Evolutionary conservation across 108 stramenopile genomes (phyloP), one percentile per base, ranked within the genome.

Genomic region (Conticribra weissflogii): DNA sequence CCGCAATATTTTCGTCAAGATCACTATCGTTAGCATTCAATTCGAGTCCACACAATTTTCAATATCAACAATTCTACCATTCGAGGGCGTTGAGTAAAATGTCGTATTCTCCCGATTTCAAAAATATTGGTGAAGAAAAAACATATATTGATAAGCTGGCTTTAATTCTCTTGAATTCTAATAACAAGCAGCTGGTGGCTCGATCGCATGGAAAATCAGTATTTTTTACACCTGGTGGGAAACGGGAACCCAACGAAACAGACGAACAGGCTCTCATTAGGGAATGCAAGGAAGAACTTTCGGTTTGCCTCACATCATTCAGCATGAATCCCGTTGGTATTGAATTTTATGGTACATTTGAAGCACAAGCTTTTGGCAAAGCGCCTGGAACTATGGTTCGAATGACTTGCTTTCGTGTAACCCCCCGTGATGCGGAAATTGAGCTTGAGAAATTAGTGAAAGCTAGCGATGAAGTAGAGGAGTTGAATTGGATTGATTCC

Each of bases 161-260:
- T 14, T 52, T 82, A 21, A 78, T 85, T 12, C 23, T 79, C 12
- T 59, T 85, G 14, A 72, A 76, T 41, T 71, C 78, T 27, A 23
- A 79, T 32, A 59, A 71, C 28, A 54, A 78, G 16, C 84, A 85
- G 44, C 68, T 85, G 36, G 84, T 85, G 18, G 84, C 81, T 19
- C 76, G 84, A 16, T 78, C 76, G 14, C 30, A n/a, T 33, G 81
- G 77, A 24, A 81, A 78, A 44, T 51, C 59, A 12, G 84, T 79
- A 22, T 85, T 59, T 55, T 85, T 67, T 68, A 85, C 84, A 3
- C 84, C 84, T 22, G 84, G 84, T 51, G 84, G 84, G 17, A 85
- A 85, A 51, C 81, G 84, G 36, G 84, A 85, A 33, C 12, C 41
- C 3, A 68, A 59, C 2, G 81, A 85, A 69, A 68, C 81, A 54